A percentile compares a stretch with the other conserved stretches of the same genome.
phyloP scores from a whole-genome alignment of 768 basidiomycete genomes.

The Amyloporia xantha region DNA sequence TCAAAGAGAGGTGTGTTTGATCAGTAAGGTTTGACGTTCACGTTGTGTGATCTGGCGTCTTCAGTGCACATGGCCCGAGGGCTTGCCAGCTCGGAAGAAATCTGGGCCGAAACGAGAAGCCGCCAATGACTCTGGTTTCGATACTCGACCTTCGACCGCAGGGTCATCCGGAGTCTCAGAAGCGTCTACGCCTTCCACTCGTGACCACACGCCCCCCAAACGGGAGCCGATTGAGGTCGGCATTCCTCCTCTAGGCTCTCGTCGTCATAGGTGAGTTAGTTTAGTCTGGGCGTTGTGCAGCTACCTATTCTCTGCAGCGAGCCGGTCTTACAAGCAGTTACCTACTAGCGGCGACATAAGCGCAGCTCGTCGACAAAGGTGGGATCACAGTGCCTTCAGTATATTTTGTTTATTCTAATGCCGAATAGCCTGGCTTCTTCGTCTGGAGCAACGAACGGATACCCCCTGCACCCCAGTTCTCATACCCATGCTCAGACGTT shows the following conservation, averaged over 20 bases:
- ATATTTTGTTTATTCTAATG: neutral
- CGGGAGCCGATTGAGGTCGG: constrained; percentile 35
- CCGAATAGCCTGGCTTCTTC: neutral
- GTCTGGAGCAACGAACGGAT: constrained; percentile 39
- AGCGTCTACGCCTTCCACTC: constrained; percentile 63
- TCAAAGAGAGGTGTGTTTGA: constrained; percentile 62
- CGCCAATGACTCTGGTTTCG: constrained; percentile 36
- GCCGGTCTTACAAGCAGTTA: constrained; percentile 16
- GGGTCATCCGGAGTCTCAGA: constrained; percentile 69
- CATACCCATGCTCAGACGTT: constrained; percentile 37
- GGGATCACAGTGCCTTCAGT: too few relatives aligned
- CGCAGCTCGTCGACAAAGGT: constrained; percentile 8
- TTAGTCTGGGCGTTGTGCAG: neutral
- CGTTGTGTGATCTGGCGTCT: neutral
- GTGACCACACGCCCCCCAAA: constrained; percentile 52
- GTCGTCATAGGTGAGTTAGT: constrained; percentile 33
- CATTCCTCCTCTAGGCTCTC: constrained; percentile 31
- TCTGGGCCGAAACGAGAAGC: constrained; percentile 40
- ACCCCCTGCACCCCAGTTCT: constrained; percentile 37
- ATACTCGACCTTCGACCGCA: constrained; percentile 67
- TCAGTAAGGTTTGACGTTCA: neutral
- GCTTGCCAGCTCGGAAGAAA: constrained; percentile 67
- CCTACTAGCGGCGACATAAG: constrained; percentile 13
- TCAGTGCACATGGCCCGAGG: constrained; percentile 80
- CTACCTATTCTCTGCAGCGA: constrained; percentile 16